Base-by-base conservation (phyloP, 371 early-diverging fungal species). In the Saksenaea vasiformis region DNA sequence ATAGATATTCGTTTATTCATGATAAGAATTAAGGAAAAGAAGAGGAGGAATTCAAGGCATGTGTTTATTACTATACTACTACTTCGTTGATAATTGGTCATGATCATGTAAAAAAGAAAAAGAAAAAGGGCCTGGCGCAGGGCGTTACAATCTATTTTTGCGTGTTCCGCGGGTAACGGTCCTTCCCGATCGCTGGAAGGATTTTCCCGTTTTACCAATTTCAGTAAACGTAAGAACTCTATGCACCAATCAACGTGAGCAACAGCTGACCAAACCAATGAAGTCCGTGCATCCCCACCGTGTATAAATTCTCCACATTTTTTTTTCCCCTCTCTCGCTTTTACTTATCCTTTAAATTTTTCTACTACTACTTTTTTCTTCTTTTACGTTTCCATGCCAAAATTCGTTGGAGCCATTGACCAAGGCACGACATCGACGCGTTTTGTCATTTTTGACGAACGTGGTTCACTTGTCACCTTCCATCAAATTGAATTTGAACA, bases 361-460 rank as follows among this genome's bases (percentile, higher is more conserved):
- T 57, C 36, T 36, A 56, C 56, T 56, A 9, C 22, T 28, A 22
- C 31, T n/a, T n/a, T n/a, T n/a, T 27, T 27, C 26, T 14, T 54
- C 19, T 54, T 35, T 56, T n/a, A 3, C 27, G 22, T 53, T 24
- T 1, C 4, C 31, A 76, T 71, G 70, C 70, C 66, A 24, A 57
- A 69, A 36, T 89, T 87, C 72, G 75, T 98, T 53, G 96, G 93
- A 43, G 85, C 98, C 66, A 93, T 98, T 59, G 98, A 98, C 77
- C 95, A 98, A 77, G 98, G 98, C 68, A 98, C 98, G 11, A 90
- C 93, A 13, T 93, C 93, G 15, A 88, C 97, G 27, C 88, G 98
- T 13, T 95, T 97, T 80, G 86, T 98, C 36, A 88, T 98, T 61
- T 97, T 98, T 76, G 92, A 97, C 76, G 70, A 81, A 47, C 76